Evolutionary conservation across 2,329 filamentous ascomycete genomes (phyloP).

Genomic region (Xylariaceae sp.): DNA sequence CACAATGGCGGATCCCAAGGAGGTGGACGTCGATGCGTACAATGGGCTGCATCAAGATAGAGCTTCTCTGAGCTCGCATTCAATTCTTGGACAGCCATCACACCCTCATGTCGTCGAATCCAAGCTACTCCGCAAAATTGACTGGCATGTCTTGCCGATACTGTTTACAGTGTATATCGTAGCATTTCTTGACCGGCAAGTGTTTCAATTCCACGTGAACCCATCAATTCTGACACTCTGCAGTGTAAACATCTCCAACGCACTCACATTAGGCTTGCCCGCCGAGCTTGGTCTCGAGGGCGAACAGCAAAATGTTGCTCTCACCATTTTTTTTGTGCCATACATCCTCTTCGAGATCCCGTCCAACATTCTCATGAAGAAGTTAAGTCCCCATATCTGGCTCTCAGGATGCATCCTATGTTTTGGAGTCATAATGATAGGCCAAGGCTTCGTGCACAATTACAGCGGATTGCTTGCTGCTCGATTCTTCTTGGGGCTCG

Average conservation of each 20-base stretch:
- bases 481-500: slow-evolving; percentile 54
- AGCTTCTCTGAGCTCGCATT: slow-evolving; percentile 24
- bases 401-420: slow-evolving; percentile 22
- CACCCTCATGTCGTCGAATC: slow-evolving; percentile 1
- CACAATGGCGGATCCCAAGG: too few species aligned
- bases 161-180: slow-evolving; percentile 22
- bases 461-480: slow-evolving; percentile 51
- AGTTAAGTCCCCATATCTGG: slow-evolving; percentile 19
- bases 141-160: slow-evolving; percentile 25
- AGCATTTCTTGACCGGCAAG: slow-evolving; percentile 26
- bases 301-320: slow-evolving; percentile 23
- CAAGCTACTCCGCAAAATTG: slow-evolving; percentile 21
- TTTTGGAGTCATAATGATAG: slow-evolving; percentile 55
- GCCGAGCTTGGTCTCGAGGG: slow-evolving; percentile 19
- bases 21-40: too few species aligned
- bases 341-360: slow-evolving; percentile 30
- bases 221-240: neutral
- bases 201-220: neutral
- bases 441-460: slow-evolving; percentile 50
- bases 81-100: slow-evolving; percentile 19
- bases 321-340: slow-evolving; percentile 26
- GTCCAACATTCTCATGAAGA: slow-evolving; percentile 26
- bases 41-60: neutral
- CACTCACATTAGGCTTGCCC: slow-evolving; percentile 21
- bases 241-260: slow-evolving; percentile 26